Base-by-base conservation (phyloP, 139 green algal species). In the Picocystis salinarum region DNA sequence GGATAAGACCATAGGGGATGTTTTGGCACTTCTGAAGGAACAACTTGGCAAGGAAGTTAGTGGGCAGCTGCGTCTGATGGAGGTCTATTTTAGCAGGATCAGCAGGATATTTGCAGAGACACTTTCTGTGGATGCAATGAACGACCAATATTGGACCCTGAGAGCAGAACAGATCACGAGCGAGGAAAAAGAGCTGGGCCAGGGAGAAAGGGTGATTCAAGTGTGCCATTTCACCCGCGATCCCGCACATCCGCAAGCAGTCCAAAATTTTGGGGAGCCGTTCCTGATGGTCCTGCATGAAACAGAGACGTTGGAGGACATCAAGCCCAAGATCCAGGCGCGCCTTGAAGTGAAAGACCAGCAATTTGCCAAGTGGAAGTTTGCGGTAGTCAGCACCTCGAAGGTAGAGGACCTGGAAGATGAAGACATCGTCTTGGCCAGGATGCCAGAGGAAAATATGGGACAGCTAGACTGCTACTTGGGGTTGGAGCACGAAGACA, bases 311-410 rank as follows among this genome's bases (percentile, higher is more conserved):
- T 31, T 95, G 23, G 67, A 34, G 3, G 39, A 76, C 19, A 19
- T 91, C 6, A 66, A 63, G 25, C 33, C 36, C 5, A 54, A 67
- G 11, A 74, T 87, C 40, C 46, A 19, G 4, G 23, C 27, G 5
- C 71, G 82, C 51, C 69, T 94, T 25, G 53, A 62, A 11, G 58
- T 88, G 3, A 5, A 66, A 0, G 70, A 80, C 6, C 73, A 85
- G 23, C 76, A 91, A 45, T 89, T 93, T 63, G 52, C 28, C 11
- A 76, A 69, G 46, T 94, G 81, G 79, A 73, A 70, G 40, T 70
- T 79, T 20, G 55, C 70, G 3, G 75, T 83, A 19, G 52, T 80
- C 13, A 28, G 37, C 12, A 26, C 57, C 26, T 25, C 20, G 45
- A 25, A 41, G 9, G 50, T 49, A 1, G 73, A 85, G 42, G 69